Evolutionary conservation across 2,329 filamentous ascomycete species (phyloP), one percentile per base, ranked within the genome.

Genomic region (Microdochium trichocladiopsis): DNA sequence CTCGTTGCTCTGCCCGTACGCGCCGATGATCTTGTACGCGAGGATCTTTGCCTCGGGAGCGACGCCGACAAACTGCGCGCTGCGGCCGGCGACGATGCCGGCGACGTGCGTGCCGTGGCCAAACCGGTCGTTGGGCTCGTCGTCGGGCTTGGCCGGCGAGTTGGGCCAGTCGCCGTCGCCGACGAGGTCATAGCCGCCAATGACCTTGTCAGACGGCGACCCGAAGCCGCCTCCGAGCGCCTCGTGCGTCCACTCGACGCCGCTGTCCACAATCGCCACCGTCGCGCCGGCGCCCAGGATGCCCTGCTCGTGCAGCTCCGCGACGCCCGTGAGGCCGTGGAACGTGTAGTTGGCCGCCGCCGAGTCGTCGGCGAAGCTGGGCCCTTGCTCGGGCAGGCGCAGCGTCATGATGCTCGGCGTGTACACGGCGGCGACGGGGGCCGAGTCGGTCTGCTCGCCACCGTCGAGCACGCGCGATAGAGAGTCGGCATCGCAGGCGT

Each of bases 141-240:
- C 51, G 45, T 60, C 58, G 9, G 58, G 58, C 23, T 52, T 49
- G 6, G 57, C 50, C 4, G 58, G 52, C 9, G 36, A 50, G 28
- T 59, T 50, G n/a, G 58, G 58, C 58, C 58, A 60, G 10, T 41
- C 47, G 56, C 53, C 50, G 31, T 58, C 54, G 24, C 59, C 59
- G 5, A 60, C 58, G 25, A 62, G 52, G 49, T 61, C 58, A 53
- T 58, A 58, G 9, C 60, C 60, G 1, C 58, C 60, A 33, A 58
- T 55, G n/a, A 62, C 56, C 18, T 57, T 61, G 36, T 53, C 33
- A 4, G 6, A 61, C 22, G 58, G 51, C 2, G 55, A 54, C 1
- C 60, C 60, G 41, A 62, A 57, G 10, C 60, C 57, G 21, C 59
- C 60, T 5, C 60, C 59, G 14, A 62, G 55, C 57, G 59, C 60